Evolutionary conservation across 805 yeast genomes (phyloP).

Genomic region (Metschnikowia corniflorae): DNA sequence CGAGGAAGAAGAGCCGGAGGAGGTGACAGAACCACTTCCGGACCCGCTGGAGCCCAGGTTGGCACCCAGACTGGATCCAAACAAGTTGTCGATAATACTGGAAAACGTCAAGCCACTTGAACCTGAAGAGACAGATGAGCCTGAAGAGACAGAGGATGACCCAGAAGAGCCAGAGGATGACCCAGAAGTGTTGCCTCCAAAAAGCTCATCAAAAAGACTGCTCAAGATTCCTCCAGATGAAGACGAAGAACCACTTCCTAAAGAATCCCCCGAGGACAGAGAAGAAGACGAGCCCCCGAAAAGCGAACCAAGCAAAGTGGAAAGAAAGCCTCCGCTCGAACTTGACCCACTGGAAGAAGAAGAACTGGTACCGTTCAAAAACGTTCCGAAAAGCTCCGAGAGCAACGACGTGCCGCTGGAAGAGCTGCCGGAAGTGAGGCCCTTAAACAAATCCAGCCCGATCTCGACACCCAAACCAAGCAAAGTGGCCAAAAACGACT

Average conservation of each 20-base stretch:
- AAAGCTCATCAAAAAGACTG: constrained; percentile 1
- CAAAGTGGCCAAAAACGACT: constrained; percentile 13
- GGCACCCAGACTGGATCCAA: constrained; percentile 5
- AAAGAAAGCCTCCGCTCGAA: constrained; percentile 11
- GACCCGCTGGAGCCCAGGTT: constrained; percentile 3
- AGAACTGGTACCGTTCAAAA: constrained; percentile 7
- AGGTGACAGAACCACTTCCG: constrained; percentile 7
- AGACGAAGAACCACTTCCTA: not conserved
- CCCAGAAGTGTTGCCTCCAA: constrained; percentile 1
- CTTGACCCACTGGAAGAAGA: constrained; percentile 2
- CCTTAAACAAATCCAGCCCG: constrained; percentile 14
- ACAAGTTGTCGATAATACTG: constrained; percentile 11
- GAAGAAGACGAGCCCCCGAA: constrained; percentile 6
- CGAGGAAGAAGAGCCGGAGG: constrained; percentile 6
- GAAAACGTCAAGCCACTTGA: constrained; percentile 4
- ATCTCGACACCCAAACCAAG: constrained; percentile 13
- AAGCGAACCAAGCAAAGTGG: constrained; percentile 7
- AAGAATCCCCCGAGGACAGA: not conserved
- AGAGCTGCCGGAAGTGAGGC: constrained; percentile 5
- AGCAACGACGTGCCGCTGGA: constrained; percentile 14
- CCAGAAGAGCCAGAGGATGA: not conserved
- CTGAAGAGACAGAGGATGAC: not conserved
- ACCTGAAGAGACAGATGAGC: not conserved
- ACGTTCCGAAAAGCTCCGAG: constrained; percentile 11
- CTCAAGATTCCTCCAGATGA: constrained; percentile 2